Percentiles rank a stretch among this genome's conserved stretches.
These are phyloP conservation scores for Niveomyces coronatus DNA, from an alignment of 2,329 filamentous ascomycete species.

Conservation along the genomic window DNA sequence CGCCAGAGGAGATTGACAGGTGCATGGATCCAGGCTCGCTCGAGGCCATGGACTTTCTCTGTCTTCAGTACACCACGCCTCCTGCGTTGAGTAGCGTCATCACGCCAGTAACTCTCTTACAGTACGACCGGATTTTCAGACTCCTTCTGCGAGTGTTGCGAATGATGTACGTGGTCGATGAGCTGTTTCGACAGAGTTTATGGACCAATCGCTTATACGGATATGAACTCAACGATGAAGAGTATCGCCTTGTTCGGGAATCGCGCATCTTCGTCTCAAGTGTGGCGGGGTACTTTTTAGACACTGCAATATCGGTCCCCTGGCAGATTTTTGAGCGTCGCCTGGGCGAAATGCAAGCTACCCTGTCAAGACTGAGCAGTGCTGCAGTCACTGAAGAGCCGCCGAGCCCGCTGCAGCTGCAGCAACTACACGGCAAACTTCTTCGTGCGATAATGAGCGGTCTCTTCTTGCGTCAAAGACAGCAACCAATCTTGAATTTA, in stretches of 20 bases:
- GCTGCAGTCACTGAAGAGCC: constrained; percentile 11
- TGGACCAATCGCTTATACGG: constrained; percentile 18
- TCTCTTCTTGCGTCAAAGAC: constrained; percentile 63
- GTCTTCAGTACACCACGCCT: constrained; percentile 74
- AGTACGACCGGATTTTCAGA: constrained; percentile 81
- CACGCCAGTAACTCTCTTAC: constrained; percentile 56
- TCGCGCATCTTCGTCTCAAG: constrained; percentile 69
- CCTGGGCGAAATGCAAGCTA: constrained; percentile 30
- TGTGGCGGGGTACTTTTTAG: constrained; percentile 69
- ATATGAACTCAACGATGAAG: constrained; percentile 20
- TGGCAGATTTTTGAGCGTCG: constrained; percentile 63
- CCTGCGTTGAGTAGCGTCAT: constrained; percentile 63
- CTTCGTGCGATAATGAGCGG: constrained; percentile 67
- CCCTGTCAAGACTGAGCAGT: constrained; percentile 4
- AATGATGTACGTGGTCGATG: constrained; percentile 65
- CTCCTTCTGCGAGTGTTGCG: constrained; percentile 66
- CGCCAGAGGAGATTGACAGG: constrained; percentile 65
- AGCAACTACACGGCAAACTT: constrained; percentile 59
- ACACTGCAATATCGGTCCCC: constrained; percentile 60
- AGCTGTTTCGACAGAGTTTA: constrained; percentile 47
- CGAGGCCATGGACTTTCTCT: constrained; percentile 86
- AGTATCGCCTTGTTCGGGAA: constrained; percentile 59
- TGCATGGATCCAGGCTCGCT: constrained; percentile 77
- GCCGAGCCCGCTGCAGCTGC: constrained; percentile 53
- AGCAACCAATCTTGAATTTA: constrained; percentile 60